Conservation (phyloP, 345 rosid genomes). For the Anacardium occidentale region DNA sequence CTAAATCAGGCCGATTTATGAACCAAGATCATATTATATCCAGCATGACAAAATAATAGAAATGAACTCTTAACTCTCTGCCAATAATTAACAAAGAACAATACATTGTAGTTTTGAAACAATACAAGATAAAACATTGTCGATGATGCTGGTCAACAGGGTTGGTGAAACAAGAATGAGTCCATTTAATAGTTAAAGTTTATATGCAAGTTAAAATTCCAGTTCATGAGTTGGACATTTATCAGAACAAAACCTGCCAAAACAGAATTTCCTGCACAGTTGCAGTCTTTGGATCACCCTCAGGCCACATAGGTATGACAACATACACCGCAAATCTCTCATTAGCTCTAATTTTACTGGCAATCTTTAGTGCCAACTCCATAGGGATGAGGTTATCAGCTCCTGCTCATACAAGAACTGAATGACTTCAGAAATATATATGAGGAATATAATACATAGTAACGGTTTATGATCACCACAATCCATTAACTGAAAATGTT, state of each 20-base stretch:
- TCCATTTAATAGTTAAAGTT: not conserved
- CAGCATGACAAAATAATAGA: not conserved
- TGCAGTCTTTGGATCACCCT: conserved; percentile 82
- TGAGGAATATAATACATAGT: not conserved
- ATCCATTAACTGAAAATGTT: not conserved
- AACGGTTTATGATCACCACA: not conserved
- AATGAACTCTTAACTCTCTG: not conserved
- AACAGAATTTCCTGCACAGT: conserved; percentile 87
- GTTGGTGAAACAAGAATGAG: not conserved
- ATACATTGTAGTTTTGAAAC: not conserved
- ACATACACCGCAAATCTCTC: conserved; percentile 90
- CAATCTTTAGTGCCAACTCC: conserved; percentile 95
- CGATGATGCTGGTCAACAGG: too few species aligned
- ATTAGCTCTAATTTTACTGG: conserved; percentile 75
- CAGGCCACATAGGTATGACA: conserved; percentile 97
- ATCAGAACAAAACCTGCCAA: conserved; percentile 73
- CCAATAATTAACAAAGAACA: conserved; percentile 6
- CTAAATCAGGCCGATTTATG: not conserved
- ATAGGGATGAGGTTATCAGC: conserved; percentile 94
- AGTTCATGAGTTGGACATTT: not conserved
- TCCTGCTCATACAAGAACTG: conserved; percentile 49
- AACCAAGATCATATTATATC: conserved; percentile 1
- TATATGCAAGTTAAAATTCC: not conserved
- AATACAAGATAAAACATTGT: not conserved
- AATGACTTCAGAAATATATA: conserved; percentile 2